Base-by-base conservation (phyloP, 2,329 filamentous ascomycete species). In the Pseudogymnoascus sp. region DNA sequence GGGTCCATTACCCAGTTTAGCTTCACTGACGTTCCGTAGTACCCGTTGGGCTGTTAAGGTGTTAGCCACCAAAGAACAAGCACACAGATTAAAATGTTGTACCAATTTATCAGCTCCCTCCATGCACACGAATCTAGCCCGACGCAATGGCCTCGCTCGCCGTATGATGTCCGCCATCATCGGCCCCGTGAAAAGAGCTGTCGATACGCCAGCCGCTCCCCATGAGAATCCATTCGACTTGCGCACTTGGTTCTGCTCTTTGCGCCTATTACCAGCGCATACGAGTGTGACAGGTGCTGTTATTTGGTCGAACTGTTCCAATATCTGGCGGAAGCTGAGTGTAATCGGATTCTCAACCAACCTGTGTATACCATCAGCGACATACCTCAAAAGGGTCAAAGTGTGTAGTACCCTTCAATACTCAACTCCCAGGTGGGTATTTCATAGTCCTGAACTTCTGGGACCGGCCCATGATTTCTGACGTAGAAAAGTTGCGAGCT, bases 201-300 rank as follows among this genome's bases (percentile, higher is more conserved):
- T 97, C 0, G 91, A 95, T 5, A 97, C 72, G 22, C 91, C 92
- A 3, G 90, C 91, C 1, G 92, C 80, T 36, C 92, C 92, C 92
- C 92, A 97, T 2, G 91, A 96, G 75, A 97, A 97, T 0, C 92
- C 92, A 68, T 96, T 95, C 1, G 89, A 90, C 73, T 96, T 96
- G 14, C 90, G 82, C 2, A 96, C 89, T 59, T 90, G 80, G 67
- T 97, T 97, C 71, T 96, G 92, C 74, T 97, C 92, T 75, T 96
- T 96, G 33, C 92, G 83, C 62, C 92, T 82, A 72, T 97, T 97
- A 1, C 92, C 92, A 3, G 92, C 92, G 72, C 92, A 97, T 20
- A 96, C 91, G 1, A 97, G 81, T 0, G 92, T 96, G 63, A 97
- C 81, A 0, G 92, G 92, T 62, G 89, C 89, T 2, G 91, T 96